Evolutionary conservation across 2,329 filamentous ascomycete genomes (phyloP), one percentile per base, ranked within the genome.

Genomic region (Simplicillium sp.): DNA sequence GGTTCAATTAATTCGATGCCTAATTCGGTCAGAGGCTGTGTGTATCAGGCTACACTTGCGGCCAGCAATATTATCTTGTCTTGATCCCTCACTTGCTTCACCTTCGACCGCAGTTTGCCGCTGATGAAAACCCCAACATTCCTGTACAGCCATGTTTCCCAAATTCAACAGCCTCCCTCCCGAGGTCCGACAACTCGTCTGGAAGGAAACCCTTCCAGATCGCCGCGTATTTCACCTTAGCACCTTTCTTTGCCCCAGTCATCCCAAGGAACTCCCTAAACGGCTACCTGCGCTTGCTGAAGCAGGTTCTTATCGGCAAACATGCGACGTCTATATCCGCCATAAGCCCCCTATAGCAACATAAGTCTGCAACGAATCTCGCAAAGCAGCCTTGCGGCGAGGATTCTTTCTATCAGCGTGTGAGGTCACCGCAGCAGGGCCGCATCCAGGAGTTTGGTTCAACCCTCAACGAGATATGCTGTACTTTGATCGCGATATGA

Each of bases 171-270:
- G 18, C 14, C 44, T 59, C 3, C 54, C 57, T 1, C 38, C 36
- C 3, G 57, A 59, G 41, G 44, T 61, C 28, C 49, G 54, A 18
- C 46, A 53, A 18, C 44, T 53, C 25, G 48, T 58, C 38, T 60
- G 58, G 54, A 47, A 51, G 31, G 49, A 51, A 25, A 50, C 50
- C 1, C 51, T 58, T 1, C 55, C 55, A 7, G 25, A 41, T 2
- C 33, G 40, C n/a, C 54, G 56, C 37, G 42, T 61, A 34, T 61
- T 60, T 40, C 54, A 59, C 35, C 39, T 59, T 39, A 48, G 48
- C 11, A 40, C 39, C 17, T 40, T 52, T 33, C 39, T 37, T 11
- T 33, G 37, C 13, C 20, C 28, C 37, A 3, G 13, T 25, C 1
- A 1, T 13, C 11, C 15, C 13, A 4, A 18, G 47, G 6, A n/a